Conservation (phyloP, 1,284 basidiomycete species). For the Pterulicium gracile region DNA sequence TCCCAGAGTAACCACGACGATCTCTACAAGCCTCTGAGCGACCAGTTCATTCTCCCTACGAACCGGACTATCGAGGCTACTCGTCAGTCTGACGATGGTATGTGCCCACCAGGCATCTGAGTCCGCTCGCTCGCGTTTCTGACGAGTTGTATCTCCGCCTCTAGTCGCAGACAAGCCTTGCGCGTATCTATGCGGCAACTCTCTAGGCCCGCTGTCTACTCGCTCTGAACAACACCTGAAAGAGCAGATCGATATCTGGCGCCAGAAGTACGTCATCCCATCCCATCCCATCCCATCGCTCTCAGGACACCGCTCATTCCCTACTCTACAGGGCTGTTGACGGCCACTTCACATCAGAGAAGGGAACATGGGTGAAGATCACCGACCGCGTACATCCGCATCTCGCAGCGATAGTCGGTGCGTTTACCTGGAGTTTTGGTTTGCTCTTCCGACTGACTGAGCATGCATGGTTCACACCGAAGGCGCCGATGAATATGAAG, state of each 20-base stretch:
- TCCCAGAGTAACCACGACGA: conserved; percentile 14
- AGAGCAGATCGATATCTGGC: conserved; percentile 89
- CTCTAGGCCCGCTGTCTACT: conserved; percentile 78
- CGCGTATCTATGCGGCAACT: conserved; percentile 95
- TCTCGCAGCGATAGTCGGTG: conserved; percentile 80
- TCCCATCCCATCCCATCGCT: conserved; percentile 8
- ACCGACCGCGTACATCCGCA: conserved; percentile 64
- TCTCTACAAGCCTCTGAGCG: conserved; percentile 28
- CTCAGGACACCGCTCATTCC: conserved; percentile 88
- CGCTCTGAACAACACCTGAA: conserved; percentile 62
- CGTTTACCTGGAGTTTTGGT: conserved; percentile 15
- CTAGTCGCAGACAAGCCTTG: conserved; percentile 36
- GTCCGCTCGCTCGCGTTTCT: conserved; percentile 3
- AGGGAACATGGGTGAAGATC: conserved; percentile 77
- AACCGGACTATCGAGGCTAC: conserved; percentile 44
- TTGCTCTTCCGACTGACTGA: conserved; percentile 10
- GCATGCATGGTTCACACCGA: conserved; percentile 6
- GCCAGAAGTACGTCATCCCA: conserved; percentile 43
- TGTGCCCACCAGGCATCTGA: too few relatives aligned
- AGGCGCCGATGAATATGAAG: conserved; percentile 84
- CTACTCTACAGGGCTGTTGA: conserved; percentile 35
- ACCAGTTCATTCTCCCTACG: conserved; percentile 54
- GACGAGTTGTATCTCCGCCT: not conserved
- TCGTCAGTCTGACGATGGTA: conserved; percentile 27
- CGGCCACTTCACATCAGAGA: not conserved